Percentiles rank a stretch among this genome's conserved stretches.
Evolutionary conservation across 495 filamentous ascomycete species (phyloP).

Genomic region (Hypoxylon rickii): DNA sequence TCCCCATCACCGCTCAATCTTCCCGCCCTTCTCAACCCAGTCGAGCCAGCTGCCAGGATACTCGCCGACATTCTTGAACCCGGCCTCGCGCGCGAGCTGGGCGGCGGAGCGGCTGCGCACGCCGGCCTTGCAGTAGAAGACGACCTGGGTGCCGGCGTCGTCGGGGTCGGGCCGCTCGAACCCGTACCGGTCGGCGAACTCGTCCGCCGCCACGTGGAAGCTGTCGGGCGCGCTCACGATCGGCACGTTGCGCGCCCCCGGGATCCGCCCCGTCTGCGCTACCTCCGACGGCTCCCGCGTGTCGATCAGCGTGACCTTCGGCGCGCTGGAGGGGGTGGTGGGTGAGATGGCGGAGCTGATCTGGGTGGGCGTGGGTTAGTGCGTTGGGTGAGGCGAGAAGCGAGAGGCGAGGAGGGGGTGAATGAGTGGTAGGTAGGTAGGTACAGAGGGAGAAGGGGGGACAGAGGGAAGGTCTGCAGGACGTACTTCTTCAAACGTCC

Average conservation of each 20-base stretch:
- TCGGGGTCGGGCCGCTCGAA: conserved; percentile 59
- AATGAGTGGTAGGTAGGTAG: conserved; percentile 10
- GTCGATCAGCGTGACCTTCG: conserved; percentile 53
- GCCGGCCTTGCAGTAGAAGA: conserved; percentile 93
- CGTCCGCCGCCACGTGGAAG: conserved; percentile 70
- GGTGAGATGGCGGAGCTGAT: conserved; percentile 8
- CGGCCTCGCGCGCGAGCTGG: conserved; percentile 72
- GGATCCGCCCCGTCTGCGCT: conserved; percentile 70
- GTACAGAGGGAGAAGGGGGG: conserved; percentile 18
- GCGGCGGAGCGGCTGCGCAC: conserved; percentile 83
- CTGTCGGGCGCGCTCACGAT: conserved; percentile 76
- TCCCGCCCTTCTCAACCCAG: conserved; percentile 73
- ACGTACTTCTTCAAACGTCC: conserved; percentile 51
- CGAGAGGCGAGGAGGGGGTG: not conserved
- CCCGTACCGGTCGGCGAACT: conserved; percentile 78
- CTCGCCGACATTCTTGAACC: conserved; percentile 76
- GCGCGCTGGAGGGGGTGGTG: not conserved
- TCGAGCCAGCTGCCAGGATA: conserved; percentile 91
- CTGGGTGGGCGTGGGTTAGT: conserved; percentile 37
- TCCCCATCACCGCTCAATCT: conserved; percentile 52
- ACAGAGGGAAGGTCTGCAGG: not conserved
- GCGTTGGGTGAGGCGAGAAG: conserved; percentile 7
- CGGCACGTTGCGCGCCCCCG: conserved; percentile 78
- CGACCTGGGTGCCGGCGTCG: conserved; percentile 56
- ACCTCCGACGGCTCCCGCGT: conserved; percentile 87